Conservation (phyloP, 139 green algal species). For the Micractinium sp. region DNA sequence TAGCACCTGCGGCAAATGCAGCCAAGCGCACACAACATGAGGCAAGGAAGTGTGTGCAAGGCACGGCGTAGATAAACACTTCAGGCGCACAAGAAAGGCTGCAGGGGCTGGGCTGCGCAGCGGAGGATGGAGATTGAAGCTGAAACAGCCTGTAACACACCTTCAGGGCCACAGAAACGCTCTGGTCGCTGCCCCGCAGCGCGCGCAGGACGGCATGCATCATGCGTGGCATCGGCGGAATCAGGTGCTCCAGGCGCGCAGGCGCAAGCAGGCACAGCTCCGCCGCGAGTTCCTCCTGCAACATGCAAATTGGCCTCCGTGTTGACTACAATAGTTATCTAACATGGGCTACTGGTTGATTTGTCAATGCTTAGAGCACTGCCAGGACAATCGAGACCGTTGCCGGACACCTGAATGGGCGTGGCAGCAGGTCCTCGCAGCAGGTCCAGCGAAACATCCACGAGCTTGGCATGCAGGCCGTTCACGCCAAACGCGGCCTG, state of each 20-base stretch:
- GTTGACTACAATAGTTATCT: no score
- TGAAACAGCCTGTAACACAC: neutral
- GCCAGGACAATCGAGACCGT: no score
- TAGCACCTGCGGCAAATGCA: constrained; percentile 57
- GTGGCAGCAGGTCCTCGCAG: constrained; percentile 25
- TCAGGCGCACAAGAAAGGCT: neutral
- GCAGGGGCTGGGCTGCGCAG: no score
- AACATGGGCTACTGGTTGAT: no score
- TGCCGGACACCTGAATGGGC: constrained; percentile 8
- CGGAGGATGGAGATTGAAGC: neutral
- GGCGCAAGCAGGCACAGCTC: constrained; percentile 92
- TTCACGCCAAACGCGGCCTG: constrained; percentile 33
- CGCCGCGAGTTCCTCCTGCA: constrained; percentile 64
- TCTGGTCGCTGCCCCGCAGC: constrained; percentile 5
- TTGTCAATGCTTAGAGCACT: no score
- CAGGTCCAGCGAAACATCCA: constrained; percentile 32
- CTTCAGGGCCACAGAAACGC: constrained; percentile 23
- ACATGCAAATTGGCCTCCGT: neutral
- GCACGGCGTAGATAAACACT: neutral
- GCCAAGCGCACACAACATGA: neutral
- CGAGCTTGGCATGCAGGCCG: constrained; percentile 37
- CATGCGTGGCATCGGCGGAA: constrained; percentile 83
- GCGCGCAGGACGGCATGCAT: constrained; percentile 77
- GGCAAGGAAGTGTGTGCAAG: neutral
- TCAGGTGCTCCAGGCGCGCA: constrained; percentile 74